Evolutionary conservation across 345 rosid genomes (phyloP).

Genomic region (Punica granatum): DNA sequence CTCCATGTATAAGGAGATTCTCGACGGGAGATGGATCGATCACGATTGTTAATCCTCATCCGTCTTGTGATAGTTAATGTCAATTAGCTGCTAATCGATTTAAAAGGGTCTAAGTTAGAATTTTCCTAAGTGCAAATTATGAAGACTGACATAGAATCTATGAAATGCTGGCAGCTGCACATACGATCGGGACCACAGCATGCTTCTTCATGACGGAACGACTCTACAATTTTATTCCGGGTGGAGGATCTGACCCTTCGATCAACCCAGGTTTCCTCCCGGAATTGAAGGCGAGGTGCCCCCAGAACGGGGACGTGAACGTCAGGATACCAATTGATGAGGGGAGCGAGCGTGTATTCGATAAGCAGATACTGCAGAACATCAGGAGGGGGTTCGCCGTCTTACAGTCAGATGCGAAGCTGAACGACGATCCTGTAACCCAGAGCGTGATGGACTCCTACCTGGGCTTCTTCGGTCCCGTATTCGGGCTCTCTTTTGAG

Average conservation of each 20-base stretch:
- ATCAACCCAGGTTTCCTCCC: slow-evolving; percentile 41
- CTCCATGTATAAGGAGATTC: neutral
- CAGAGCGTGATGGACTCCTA: slow-evolving; percentile 44
- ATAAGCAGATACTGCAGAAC: slow-evolving; percentile 52
- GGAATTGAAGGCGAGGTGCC: slow-evolving; percentile 37
- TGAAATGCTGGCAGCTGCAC: slow-evolving; percentile 45
- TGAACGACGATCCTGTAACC: slow-evolving; percentile 49
- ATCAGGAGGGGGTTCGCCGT: slow-evolving; percentile 62
- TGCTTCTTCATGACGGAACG: slow-evolving; percentile 78
- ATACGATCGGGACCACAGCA: slow-evolving; percentile 77
- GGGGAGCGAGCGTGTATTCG: slow-evolving; percentile 36
- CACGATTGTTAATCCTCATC: neutral
- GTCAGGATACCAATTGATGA: slow-evolving; percentile 49
- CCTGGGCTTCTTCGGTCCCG: slow-evolving; percentile 20
- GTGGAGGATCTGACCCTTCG: slow-evolving; percentile 48
- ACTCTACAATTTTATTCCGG: slow-evolving; percentile 48
- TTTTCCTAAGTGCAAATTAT: neutral
- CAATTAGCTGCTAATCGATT: neutral
- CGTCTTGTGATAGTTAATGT: neutral
- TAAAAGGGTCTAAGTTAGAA: neutral
- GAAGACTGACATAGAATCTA: neutral
- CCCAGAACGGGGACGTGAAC: slow-evolving; percentile 51
- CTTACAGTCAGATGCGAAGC: slow-evolving; percentile 63
- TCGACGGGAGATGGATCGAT: neutral
- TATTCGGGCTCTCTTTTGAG: slow-evolving; percentile 35